A percentile compares a stretch with the other conserved stretches of the same genome.
Conservation (phyloP, 208 protist species). For the Leishmania tropica region DNA sequence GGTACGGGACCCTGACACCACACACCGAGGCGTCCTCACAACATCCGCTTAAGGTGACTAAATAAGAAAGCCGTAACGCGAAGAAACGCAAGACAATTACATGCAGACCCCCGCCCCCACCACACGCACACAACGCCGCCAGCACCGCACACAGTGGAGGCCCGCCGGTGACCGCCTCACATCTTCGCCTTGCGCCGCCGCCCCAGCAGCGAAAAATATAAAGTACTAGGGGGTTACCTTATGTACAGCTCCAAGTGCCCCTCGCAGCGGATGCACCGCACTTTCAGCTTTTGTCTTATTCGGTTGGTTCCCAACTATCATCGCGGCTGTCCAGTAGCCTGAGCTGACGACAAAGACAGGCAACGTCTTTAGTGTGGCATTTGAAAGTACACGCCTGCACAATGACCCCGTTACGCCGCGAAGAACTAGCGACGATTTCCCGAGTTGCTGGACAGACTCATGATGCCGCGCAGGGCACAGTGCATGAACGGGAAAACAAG, state of each 20-base stretch:
- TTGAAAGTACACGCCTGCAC: neutral
- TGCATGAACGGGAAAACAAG: constrained; percentile 81
- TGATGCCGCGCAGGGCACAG: constrained; percentile 41
- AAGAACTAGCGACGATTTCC: neutral
- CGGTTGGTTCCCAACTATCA: neutral
- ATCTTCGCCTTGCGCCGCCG: neutral
- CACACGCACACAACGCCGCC: neutral
- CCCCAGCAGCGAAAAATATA: neutral
- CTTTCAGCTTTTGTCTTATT: neutral
- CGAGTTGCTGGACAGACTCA: constrained; percentile 10
- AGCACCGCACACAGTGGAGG: neutral
- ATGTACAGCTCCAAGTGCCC: neutral
- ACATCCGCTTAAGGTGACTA: neutral
- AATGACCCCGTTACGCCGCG: neutral
- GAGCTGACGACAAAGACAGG: neutral
- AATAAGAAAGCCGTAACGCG: neutral
- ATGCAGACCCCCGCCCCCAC: neutral
- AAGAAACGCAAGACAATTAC: neutral
- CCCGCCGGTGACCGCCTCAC: neutral
- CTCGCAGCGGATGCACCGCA: neutral
- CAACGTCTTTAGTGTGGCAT: neutral
- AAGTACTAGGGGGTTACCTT: neutral
- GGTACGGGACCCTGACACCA: neutral
- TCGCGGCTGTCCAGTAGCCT: neutral
- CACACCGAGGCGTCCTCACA: neutral